These are phyloP conservation scores for Candolleomyces efflorescens DNA, from an alignment of 768 basidiomycete species.

Conservation along the genomic window DNA sequence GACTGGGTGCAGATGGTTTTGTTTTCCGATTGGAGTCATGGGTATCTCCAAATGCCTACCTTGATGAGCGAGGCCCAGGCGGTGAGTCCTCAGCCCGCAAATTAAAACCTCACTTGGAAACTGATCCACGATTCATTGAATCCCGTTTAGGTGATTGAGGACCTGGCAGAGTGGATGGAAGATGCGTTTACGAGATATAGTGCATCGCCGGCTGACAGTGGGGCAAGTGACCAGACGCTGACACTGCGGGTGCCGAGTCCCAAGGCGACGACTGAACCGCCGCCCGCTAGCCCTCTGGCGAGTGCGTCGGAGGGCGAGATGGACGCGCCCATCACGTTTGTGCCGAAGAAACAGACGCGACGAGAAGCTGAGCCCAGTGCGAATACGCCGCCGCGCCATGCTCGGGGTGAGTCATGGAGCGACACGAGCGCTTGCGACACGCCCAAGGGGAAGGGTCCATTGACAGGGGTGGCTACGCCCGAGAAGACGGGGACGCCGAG, in stretches of 20 bases:
- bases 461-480: constrained; percentile 8
- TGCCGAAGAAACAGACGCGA: constrained; percentile 42
- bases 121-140: neutral
- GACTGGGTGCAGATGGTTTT: constrained; percentile 95
- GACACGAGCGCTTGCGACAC: constrained; percentile 4
- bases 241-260: constrained; percentile 5
- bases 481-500: constrained; percentile 30
- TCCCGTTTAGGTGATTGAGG: constrained; percentile 54
- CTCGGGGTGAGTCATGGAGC: neutral
- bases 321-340: constrained; percentile 66
- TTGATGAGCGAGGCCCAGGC: constrained; percentile 79
- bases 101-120: no score
- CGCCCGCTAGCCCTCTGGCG: constrained; percentile 19
- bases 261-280: constrained; percentile 13
- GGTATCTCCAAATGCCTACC: constrained; percentile 91
- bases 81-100: constrained; percentile 26
- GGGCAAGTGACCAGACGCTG: neutral
- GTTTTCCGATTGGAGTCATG: constrained; percentile 96
- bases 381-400: neutral
- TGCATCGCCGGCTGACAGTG: constrained; percentile 3
- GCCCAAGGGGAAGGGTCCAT: no score
- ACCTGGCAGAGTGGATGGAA: constrained; percentile 90
- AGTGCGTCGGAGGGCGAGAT: constrained; percentile 46
- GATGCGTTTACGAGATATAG: constrained; percentile 56
- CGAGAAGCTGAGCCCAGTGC: neutral